phyloP scores from a whole-genome alignment of 345 rosid genomes.

The Lepidium sativum region DNA sequence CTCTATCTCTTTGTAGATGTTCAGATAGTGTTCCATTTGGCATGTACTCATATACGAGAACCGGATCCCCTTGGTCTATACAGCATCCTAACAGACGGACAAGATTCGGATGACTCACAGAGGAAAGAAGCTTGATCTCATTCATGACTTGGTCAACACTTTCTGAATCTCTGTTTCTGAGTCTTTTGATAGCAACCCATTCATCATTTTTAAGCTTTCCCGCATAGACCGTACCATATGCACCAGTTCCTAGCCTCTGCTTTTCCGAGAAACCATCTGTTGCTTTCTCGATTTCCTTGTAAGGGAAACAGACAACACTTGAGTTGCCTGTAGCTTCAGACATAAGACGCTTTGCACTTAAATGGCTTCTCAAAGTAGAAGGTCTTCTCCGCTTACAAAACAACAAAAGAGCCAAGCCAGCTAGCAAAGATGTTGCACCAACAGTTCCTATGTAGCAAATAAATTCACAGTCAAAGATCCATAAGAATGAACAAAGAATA shows the following conservation, averaged over 20 bases:
- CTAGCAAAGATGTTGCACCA: constrained; percentile 52
- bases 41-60: constrained; percentile 87
- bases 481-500: background rate
- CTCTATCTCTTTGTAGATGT: constrained; percentile 79
- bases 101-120: constrained; percentile 86
- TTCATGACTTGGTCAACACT: constrained; percentile 88
- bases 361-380: constrained; percentile 34
- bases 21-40: constrained; percentile 78
- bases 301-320: constrained; percentile 55
- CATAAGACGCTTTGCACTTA: constrained; percentile 67
- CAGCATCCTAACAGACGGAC: constrained; percentile 91
- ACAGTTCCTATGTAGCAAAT: constrained; percentile 36
- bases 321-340: constrained; percentile 70
- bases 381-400: constrained; percentile 37
- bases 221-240: constrained; percentile 87
- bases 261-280: constrained; percentile 62
- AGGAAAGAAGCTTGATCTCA: constrained; percentile 88
- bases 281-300: constrained; percentile 74
- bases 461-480: constrained; percentile 5
- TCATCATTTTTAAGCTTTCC: constrained; percentile 61
- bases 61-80: constrained; percentile 80
- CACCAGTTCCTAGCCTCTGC: constrained; percentile 82
- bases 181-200: constrained; percentile 85
- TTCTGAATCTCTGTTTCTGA: constrained; percentile 58
- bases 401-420: constrained; percentile 33